Percentiles rank a stretch among this genome's conserved stretches.
Evolutionary conservation across 2,329 filamentous ascomycete genomes (phyloP).

Genomic region (Emmonsiellopsis sp.): DNA sequence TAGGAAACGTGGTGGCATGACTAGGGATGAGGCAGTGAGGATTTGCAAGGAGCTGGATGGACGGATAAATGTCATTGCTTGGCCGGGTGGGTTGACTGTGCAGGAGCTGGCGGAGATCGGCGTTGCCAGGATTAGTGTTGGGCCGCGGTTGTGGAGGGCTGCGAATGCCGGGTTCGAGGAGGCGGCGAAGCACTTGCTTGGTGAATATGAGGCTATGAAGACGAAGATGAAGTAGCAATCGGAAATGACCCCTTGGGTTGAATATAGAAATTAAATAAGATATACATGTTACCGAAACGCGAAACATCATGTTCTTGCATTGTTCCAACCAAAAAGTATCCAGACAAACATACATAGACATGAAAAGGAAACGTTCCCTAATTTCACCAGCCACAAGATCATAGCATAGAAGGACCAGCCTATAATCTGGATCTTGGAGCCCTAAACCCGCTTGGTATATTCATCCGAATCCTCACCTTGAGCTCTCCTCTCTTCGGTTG

Average conservation of each 20-base stretch:
- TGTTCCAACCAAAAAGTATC: too few species aligned
- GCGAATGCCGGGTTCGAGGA: conserved; percentile 23
- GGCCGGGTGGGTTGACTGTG: conserved; percentile 33
- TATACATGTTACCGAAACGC: too few species aligned
- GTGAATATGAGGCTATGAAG: conserved; percentile 10
- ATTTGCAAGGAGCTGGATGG: conserved; percentile 43
- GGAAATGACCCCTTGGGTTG: neutral
- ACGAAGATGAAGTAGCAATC: conserved; percentile 1
- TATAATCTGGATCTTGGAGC: conserved; percentile 44
- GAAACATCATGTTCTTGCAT: too few species aligned
- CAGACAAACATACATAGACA: too few species aligned
- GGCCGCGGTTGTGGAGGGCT: conserved; percentile 37
- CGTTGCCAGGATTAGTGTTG: conserved; percentile 48
- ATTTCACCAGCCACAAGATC: conserved; percentile 45
- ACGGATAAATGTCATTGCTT: conserved; percentile 40
- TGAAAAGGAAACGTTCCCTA: conserved; percentile 5
- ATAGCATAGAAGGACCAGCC: conserved; percentile 47
- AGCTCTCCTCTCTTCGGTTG: conserved; percentile 40
- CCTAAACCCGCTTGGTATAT: conserved; percentile 40
- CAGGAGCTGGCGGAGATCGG: conserved; percentile 40
- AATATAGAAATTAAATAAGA: too few species aligned
- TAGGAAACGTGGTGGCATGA: conserved; percentile 31
- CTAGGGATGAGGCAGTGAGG: conserved; percentile 37
- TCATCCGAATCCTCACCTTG: conserved; percentile 33
- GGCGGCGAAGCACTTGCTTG: conserved; percentile 9